phyloP scores from a whole-genome alignment of 1,284 basidiomycete species.

The Ustanciosporium gigantosporum region DNA sequence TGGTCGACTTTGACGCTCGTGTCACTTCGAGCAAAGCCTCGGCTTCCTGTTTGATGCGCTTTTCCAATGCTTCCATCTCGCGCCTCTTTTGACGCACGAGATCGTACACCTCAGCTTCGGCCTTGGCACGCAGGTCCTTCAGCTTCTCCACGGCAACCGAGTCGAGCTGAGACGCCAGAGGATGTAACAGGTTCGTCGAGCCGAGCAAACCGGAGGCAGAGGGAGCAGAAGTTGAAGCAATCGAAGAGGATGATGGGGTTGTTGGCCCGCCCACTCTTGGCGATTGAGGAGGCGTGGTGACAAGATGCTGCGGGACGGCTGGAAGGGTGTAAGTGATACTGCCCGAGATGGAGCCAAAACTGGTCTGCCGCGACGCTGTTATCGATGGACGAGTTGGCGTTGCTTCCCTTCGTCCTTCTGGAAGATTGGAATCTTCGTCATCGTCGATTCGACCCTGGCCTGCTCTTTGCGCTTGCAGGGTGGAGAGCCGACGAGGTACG shows the following conservation, averaged over 20 bases:
- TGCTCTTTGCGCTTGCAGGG: not conserved
- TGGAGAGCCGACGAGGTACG: conserved; percentile 3
- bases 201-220: not conserved
- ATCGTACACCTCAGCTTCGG: conserved; percentile 42
- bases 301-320: conserved; percentile 35
- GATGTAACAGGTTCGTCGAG: conserved; percentile 2
- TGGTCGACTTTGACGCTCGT: conserved; percentile 9
- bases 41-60: conserved; percentile 32
- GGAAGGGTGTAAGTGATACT: conserved; percentile 22
- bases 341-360: conserved; percentile 7
- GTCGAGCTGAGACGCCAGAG: conserved; percentile 31
- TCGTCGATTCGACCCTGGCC: not conserved
- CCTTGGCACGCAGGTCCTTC: conserved; percentile 35
- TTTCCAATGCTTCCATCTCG: conserved; percentile 41
- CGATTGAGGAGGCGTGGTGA: conserved; percentile 30
- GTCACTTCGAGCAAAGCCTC: conserved; percentile 29
- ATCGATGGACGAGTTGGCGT: conserved; percentile 23
- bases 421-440: not conserved
- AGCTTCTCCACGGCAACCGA: conserved; percentile 35
- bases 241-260: conserved; percentile 1
- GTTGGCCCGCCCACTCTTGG: conserved; percentile 5
- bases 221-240: conserved; percentile 2
- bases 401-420: conserved; percentile 5
- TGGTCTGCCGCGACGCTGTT: conserved; percentile 8
- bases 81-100: conserved; percentile 38